Evolutionary conservation across 495 filamentous ascomycete genomes (phyloP).

Genomic region (Zalerion maritima): DNA sequence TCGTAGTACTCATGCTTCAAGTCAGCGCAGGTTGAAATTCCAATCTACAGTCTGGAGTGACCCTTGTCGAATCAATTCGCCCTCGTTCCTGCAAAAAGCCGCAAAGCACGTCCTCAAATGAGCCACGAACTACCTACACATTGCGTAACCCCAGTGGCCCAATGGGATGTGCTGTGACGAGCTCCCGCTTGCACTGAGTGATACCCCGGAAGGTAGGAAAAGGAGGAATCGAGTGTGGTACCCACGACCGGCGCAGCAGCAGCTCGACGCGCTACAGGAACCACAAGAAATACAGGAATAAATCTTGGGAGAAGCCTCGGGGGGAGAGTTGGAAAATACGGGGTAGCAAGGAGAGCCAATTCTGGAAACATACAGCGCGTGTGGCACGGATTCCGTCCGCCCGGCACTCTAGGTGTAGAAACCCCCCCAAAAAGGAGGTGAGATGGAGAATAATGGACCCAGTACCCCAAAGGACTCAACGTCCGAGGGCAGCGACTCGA

Average conservation of each 20-base stretch:
- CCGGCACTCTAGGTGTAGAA: constrained; percentile 8
- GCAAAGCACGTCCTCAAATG: constrained; percentile 30
- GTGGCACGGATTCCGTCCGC: no score
- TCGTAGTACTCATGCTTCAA: no score
- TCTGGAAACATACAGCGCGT: no score
- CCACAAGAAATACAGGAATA: neutral
- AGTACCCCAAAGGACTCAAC: constrained; percentile 34
- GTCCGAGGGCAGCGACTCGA: constrained; percentile 31
- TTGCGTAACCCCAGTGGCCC: constrained; percentile 35
- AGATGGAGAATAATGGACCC: constrained; percentile 33
- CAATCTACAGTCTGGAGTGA: no score
- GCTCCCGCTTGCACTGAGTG: constrained; percentile 22
- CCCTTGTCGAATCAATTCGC: no score
- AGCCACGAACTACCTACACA: constrained; percentile 30
- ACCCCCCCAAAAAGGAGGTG: constrained; percentile 21
- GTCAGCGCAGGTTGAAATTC: no score
- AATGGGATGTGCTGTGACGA: no score
- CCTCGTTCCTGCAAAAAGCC: constrained; percentile 34
- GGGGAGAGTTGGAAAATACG: constrained; percentile 33
- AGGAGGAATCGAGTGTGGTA: constrained; percentile 14
- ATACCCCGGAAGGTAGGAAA: constrained; percentile 7
- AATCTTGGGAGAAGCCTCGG: constrained; percentile 21
- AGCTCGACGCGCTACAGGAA: no score
- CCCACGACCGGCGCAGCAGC: neutral
- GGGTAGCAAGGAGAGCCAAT: constrained; percentile 18